These are phyloP conservation scores for Casuarina glauca DNA, from an alignment of 306 rosid species.

Conservation along the genomic window DNA sequence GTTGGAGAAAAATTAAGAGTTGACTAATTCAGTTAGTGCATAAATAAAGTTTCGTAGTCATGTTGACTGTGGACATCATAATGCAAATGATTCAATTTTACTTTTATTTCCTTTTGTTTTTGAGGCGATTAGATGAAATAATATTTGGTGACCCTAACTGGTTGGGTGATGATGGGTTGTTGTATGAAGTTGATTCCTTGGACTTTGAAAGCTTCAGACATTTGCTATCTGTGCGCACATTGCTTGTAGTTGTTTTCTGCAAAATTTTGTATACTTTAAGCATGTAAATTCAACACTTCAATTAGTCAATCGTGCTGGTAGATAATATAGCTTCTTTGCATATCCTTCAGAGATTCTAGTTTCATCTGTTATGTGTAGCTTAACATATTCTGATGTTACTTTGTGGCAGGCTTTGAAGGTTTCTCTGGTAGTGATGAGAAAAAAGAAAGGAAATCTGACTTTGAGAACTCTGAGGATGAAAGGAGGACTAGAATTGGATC, in stretches of 20 bases:
- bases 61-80: not conserved
- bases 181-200: not conserved
- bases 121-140: not conserved
- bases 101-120: not conserved
- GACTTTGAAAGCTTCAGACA: not conserved
- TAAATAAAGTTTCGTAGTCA: not conserved
- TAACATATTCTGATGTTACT: slow-evolving; percentile 10
- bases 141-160: not conserved
- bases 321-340: not conserved
- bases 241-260: not conserved
- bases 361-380: not conserved
- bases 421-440: slow-evolving; percentile 92
- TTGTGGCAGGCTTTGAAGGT: slow-evolving; percentile 81
- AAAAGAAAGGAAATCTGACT: slow-evolving; percentile 86
- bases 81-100: not conserved
- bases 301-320: not conserved
- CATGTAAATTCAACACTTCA: not conserved
- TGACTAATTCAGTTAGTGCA: not conserved
- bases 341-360: not conserved
- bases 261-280: not conserved
- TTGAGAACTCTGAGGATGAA: slow-evolving; percentile 93
- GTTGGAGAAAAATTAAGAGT: not conserved
- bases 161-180: not conserved
- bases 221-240: not conserved
- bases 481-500: slow-evolving; percentile 88